A percentile compares a stretch with the other conserved stretches of the same genome.
These are phyloP conservation scores for Boechera divaricarpa DNA, from an alignment of 345 rosid species.

Conservation along the genomic window DNA sequence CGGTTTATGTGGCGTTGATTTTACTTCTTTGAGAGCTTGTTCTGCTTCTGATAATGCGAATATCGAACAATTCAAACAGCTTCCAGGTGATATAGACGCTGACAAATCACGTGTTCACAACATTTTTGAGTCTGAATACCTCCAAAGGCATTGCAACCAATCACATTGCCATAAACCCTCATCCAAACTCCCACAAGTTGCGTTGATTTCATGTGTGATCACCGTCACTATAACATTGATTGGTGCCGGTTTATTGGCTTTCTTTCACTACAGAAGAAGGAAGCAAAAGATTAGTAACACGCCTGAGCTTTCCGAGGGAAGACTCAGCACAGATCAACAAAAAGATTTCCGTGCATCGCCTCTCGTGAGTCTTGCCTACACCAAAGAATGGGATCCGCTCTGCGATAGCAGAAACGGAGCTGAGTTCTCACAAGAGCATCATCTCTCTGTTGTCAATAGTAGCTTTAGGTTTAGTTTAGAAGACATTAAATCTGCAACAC, in stretches of 20 bases:
- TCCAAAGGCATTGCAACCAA: constrained; percentile 53
- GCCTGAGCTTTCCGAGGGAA: constrained; percentile 58
- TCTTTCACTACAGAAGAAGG: constrained; percentile 58
- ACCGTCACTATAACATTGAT: constrained; percentile 49
- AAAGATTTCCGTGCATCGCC: constrained; percentile 85
- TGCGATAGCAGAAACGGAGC: constrained; percentile 62
- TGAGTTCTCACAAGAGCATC: constrained; percentile 52
- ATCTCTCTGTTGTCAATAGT: constrained; percentile 50
- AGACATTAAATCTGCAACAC: constrained; percentile 92
- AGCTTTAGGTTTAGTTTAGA: constrained; percentile 74
- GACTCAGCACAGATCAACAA: constrained; percentile 56
- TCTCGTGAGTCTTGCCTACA: constrained; percentile 69
- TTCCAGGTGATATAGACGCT: constrained; percentile 35
- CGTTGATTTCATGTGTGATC: constrained; percentile 63
- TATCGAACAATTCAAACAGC: constrained; percentile 48
- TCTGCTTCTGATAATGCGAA: constrained; percentile 46
- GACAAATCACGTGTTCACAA: constrained; percentile 37
- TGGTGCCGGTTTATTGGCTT: constrained; percentile 51
- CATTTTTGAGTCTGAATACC: constrained; percentile 40
- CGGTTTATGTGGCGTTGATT: constrained; percentile 66
- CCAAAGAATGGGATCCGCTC: constrained; percentile 78
- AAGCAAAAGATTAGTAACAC: constrained; percentile 83
- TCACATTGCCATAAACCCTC: constrained; percentile 55
- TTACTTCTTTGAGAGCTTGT: constrained; percentile 64
- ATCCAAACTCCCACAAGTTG: constrained; percentile 63